Base-by-base conservation (phyloP, 768 basidiomycete species). In the Phylloporus sp. region DNA sequence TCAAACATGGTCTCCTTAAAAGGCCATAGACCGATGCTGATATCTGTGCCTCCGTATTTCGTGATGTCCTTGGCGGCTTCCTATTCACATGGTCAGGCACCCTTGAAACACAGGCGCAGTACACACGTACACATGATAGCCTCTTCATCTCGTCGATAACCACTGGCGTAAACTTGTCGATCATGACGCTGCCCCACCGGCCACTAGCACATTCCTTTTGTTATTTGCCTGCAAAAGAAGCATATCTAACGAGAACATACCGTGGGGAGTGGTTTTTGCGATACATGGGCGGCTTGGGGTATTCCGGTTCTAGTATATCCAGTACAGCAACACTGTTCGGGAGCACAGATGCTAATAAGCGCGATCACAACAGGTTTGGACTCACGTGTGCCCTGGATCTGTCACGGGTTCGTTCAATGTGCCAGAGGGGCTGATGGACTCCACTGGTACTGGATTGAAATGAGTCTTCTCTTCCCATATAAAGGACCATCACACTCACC, bases 1-100 rank as follows among this genome's bases (percentile, higher is more conserved):
- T 57, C 32, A n/a, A 58, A 61, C 47, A 61, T 61, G 28, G 47
- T 31, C 9, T 34, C 23, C 29, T 35, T 45, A 16, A 61, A 61
- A 1, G 59, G 52, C 59, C 59, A 58, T 5, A 61, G 6, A 18
- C 45, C 47, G 8, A 58, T 28, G 16, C 20, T 39, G 31, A 50
- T 39, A 9, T 44, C 29, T n/a, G 16, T 48, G 15, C 55, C 60
- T 0, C 45, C 31, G 15, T 53, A 3, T 38, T 20, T 31, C 11
- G 5, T 6, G 20, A 50, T 23, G 20, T 45, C 23, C 20, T 34
- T 28, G 47, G 45, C 39, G 18, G 41, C 52, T n/a, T 35, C 32
- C 44, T 42, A 5, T 20, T 31, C 10, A 41, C 18, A 39, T 4
- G 4, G 38, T 39, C n/a, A 22, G 22, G 24, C n/a, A 18, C 10